phyloP scores from a whole-genome alignment of 2,329 filamentous ascomycete genomes.

The Nemania diffusa region DNA sequence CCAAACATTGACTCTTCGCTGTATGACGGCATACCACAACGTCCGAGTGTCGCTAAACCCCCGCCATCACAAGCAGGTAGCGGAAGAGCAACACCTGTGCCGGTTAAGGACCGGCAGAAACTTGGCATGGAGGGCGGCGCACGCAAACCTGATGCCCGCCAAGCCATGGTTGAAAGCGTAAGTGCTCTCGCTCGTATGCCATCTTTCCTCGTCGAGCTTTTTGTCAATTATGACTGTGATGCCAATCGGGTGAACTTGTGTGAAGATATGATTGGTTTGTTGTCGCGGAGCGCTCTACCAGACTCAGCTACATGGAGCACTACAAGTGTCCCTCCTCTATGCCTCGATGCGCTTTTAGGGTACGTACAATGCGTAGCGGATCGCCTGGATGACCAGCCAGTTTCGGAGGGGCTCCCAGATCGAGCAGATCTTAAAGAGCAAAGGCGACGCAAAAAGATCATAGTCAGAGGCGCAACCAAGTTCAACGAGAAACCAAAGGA shows the following conservation, averaged over 20 bases:
- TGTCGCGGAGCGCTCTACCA: conserved; percentile 93
- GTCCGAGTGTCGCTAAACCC: conserved; percentile 86
- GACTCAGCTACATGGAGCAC: conserved; percentile 99
- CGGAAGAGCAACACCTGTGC: conserved; percentile 88
- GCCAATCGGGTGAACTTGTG: conserved; percentile 91
- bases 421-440: conserved; percentile 73
- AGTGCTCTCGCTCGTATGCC: conserved; percentile 92
- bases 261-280: conserved; percentile 91
- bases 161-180: conserved; percentile 98
- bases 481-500: conserved; percentile 96
- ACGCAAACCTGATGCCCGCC: conserved; percentile 91
- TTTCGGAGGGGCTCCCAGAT: conserved; percentile 73
- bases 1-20: conserved; percentile 88
- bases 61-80: conserved; percentile 77
- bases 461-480: conserved; percentile 86
- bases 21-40: conserved; percentile 92
- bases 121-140: conserved; percentile 91
- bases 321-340: conserved; percentile 94
- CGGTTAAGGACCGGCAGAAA: conserved; percentile 90
- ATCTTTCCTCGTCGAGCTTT: conserved; percentile 93
- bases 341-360: conserved; percentile 88
- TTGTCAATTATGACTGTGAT: conserved; percentile 98
- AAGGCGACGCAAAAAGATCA: conserved; percentile 83
- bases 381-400: conserved; percentile 77
- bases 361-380: conserved; percentile 94